Conservation (phyloP, 2,329 filamentous ascomycete species). For the Talaromyces amestolkiae region DNA sequence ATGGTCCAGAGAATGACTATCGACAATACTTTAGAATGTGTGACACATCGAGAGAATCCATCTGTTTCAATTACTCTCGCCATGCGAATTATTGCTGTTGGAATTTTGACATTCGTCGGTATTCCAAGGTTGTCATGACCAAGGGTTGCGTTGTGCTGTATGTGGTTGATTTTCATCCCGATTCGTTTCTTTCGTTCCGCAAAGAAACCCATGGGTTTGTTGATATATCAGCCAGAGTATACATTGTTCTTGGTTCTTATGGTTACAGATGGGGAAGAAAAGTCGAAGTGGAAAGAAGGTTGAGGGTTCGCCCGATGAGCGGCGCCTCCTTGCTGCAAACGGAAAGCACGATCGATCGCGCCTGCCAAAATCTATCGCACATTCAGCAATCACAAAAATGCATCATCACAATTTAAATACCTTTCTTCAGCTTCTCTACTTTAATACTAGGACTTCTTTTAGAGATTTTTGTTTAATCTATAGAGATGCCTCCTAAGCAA, state of each 20-base stretch:
- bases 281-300: background rate
- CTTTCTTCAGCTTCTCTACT: background rate
- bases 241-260: background rate
- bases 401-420: background rate
- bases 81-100: too few species aligned
- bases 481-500: constrained; percentile 2
- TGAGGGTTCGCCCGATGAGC: background rate
- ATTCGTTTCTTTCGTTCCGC: too few species aligned
- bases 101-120: too few species aligned
- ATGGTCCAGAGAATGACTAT: too few species aligned
- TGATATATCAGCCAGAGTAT: background rate
- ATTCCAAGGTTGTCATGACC: too few species aligned
- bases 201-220: too few species aligned
- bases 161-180: too few species aligned
- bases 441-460: background rate
- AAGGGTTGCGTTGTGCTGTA: too few species aligned
- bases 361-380: background rate
- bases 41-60: too few species aligned
- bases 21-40: too few species aligned
- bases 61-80: too few species aligned
- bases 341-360: constrained; percentile 7
- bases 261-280: background rate
- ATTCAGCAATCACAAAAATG: background rate
- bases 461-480: background rate
- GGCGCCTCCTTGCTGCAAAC: background rate